A percentile compares a stretch with the other conserved stretches of the same genome.
phyloP scores from a whole-genome alignment of 2,329 filamentous ascomycete genomes.

The Paraphoma chrysanthemicola region DNA sequence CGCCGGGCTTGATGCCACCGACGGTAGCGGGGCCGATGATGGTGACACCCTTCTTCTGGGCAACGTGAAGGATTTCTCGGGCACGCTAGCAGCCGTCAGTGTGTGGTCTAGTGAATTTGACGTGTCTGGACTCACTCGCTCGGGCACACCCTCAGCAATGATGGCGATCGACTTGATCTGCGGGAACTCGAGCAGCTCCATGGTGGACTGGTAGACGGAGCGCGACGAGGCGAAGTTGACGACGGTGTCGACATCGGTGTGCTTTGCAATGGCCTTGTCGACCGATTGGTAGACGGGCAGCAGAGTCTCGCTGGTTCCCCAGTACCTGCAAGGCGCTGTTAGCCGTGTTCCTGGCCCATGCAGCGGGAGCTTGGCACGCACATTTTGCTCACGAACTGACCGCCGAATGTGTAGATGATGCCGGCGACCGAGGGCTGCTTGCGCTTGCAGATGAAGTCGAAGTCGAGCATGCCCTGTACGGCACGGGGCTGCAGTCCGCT shows the following conservation, averaged over 20 bases:
- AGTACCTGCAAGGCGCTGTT: constrained; percentile 68
- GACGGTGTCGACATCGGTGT: constrained; percentile 94
- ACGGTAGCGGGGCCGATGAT: constrained; percentile 99
- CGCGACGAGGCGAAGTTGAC: constrained; percentile 99
- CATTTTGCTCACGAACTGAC: constrained; percentile 99
- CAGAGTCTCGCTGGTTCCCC: constrained; percentile 98
- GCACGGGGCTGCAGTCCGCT: constrained; percentile 90
- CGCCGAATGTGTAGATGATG: constrained; percentile 99
- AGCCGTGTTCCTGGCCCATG: constrained; percentile 15
- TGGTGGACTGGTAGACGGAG: constrained; percentile 97
- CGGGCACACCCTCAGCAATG: constrained; percentile 98
- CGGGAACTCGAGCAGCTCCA: constrained; percentile 96
- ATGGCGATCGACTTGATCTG: constrained; percentile 99
- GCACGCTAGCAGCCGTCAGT: constrained; percentile 70
- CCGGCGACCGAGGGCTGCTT: constrained; percentile 94
- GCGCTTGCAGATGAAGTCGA: constrained; percentile 99
- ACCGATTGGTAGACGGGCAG: constrained; percentile 97
- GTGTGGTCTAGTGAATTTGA: background rate
- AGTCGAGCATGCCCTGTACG: constrained; percentile 78
- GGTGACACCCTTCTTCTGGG: constrained; percentile 97
- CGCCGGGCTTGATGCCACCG: constrained; percentile 98
- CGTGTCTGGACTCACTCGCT: constrained; percentile 73
- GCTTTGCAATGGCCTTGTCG: constrained; percentile 92
- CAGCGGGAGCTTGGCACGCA: constrained; percentile 48
- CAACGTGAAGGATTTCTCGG: constrained; percentile 95